Percentiles rank a stretch among this genome's conserved stretches.
Evolutionary conservation across 2,329 filamentous ascomycete species (phyloP).

Genomic region (Uncinocarpus reesii): DNA sequence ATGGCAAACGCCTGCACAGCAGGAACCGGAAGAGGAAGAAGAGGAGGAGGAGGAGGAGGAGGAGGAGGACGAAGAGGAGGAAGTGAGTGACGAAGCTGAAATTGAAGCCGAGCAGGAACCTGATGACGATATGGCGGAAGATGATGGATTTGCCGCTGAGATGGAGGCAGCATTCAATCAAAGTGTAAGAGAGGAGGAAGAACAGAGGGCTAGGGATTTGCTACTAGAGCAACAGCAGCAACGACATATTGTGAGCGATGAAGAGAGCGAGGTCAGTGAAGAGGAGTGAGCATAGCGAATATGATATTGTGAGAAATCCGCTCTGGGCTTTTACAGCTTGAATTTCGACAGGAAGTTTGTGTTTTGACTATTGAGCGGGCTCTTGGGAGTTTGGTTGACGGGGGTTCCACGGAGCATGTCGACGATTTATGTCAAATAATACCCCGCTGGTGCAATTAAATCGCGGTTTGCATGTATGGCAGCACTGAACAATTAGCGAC

Average conservation of each 20-base stretch:
- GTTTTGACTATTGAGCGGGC: neutral
- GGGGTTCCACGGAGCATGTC: neutral
- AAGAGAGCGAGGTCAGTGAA: slow-evolving; percentile 55
- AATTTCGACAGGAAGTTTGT: neutral
- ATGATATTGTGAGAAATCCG: slow-evolving; percentile 24
- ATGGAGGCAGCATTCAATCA: slow-evolving; percentile 46
- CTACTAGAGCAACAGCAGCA: slow-evolving; percentile 24
- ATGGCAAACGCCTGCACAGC: slow-evolving; percentile 15
- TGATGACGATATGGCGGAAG: slow-evolving; percentile 32
- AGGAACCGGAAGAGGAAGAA: slow-evolving; percentile 25
- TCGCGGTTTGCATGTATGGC: slow-evolving; percentile 4
- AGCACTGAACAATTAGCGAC: slow-evolving; percentile 9
- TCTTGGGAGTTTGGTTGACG: slow-evolving; percentile 1
- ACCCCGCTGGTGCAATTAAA: neutral
- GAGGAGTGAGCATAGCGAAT: slow-evolving; percentile 39
- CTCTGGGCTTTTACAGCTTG: neutral
- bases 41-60: slow-evolving; percentile 17
- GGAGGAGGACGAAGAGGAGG: slow-evolving; percentile 25
- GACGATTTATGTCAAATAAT: neutral
- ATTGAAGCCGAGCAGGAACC: slow-evolving; percentile 23
- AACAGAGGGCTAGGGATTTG: slow-evolving; percentile 31
- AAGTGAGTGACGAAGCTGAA: slow-evolving; percentile 14
- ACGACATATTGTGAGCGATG: slow-evolving; percentile 33
- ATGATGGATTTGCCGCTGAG: slow-evolving; percentile 48
- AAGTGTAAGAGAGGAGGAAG: slow-evolving; percentile 33